These are phyloP conservation scores for Mycena olivaceomarginata DNA, from an alignment of 768 basidiomycete species.

Conservation along the genomic window DNA sequence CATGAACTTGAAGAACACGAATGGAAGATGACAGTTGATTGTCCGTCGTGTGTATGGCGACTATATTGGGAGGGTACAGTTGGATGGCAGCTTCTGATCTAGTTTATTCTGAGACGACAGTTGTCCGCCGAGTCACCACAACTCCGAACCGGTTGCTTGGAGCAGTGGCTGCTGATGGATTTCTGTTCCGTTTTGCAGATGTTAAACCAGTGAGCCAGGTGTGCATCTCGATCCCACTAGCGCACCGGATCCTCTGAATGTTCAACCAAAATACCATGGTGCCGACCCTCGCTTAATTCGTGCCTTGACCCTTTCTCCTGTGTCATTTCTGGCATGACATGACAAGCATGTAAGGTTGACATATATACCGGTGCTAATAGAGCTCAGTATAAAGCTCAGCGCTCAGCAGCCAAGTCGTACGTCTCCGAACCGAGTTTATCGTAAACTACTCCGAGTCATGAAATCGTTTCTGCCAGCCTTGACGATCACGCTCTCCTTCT, in stretches of 20 bases:
- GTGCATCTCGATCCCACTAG: constrained; percentile 26
- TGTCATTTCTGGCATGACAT: constrained; percentile 34
- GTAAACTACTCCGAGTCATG: constrained; percentile 28
- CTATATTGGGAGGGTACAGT: neutral
- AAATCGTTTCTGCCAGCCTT: constrained; percentile 28
- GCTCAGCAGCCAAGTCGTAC: constrained; percentile 30
- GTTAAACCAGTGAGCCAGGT: constrained; percentile 26
- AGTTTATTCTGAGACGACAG: constrained; percentile 32
- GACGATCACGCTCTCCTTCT: constrained; percentile 23
- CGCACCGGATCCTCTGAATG: constrained; percentile 28
- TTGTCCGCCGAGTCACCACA: constrained; percentile 25
- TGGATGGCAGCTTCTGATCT: constrained; percentile 26
- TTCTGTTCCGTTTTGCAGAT: constrained; percentile 25
- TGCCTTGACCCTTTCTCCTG: constrained; percentile 25
- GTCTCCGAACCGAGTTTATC: constrained; percentile 27
- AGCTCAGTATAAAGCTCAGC: constrained; percentile 21
- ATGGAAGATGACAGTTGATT: no score
- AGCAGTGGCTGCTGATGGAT: constrained; percentile 28
- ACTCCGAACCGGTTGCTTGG: constrained; percentile 28
- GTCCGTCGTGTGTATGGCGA: no score
- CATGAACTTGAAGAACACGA: no score
- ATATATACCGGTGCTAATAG: constrained; percentile 27
- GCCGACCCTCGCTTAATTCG: constrained; percentile 26
- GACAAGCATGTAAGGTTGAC: constrained; percentile 26
- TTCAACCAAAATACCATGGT: constrained; percentile 27